Percentiles rank a stretch among this genome's conserved stretches.
Conservation (phyloP, 2,329 filamentous ascomycete species). For the Akanthomyces dipterigenus region DNA sequence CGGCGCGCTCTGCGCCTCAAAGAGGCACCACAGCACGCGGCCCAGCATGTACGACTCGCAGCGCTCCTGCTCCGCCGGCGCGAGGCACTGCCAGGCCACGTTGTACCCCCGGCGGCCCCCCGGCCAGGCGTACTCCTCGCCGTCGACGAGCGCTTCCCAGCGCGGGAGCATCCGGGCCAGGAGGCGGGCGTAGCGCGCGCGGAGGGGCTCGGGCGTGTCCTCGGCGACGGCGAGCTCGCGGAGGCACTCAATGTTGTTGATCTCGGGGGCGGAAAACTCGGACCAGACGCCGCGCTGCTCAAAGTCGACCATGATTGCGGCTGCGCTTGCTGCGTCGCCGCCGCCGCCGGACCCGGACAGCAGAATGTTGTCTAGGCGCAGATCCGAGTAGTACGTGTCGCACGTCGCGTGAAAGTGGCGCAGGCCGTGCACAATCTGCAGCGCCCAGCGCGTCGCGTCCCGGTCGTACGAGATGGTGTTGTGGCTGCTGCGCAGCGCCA, state of each 20-base stretch:
- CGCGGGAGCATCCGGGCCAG: constrained; percentile 38
- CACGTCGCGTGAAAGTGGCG: constrained; percentile 41
- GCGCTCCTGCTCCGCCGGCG: constrained; percentile 43
- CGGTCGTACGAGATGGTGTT: constrained; percentile 33
- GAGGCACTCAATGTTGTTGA: constrained; percentile 52
- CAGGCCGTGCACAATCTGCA: constrained; percentile 45
- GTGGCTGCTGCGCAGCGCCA: constrained; percentile 40
- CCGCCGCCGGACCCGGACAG: no score
- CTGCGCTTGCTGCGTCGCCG: no score
- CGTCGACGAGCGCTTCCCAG: constrained; percentile 35
- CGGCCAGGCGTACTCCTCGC: constrained; percentile 42
- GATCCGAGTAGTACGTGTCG: constrained; percentile 48
- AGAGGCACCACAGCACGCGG: constrained; percentile 55
- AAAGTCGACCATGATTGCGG: constrained; percentile 53
- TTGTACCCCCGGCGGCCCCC: constrained; percentile 40
- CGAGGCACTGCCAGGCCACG: constrained; percentile 49
- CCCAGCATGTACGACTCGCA: constrained; percentile 59
- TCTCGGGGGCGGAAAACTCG: constrained; percentile 53
- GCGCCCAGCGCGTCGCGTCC: constrained; percentile 48
- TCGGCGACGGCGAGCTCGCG: constrained; percentile 46
- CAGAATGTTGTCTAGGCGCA: constrained; percentile 54
- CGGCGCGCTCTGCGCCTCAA: constrained; percentile 53
- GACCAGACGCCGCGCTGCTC: constrained; percentile 58
- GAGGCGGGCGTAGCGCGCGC: constrained; percentile 33
- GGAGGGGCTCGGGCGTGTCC: constrained; percentile 33